Base-by-base conservation (phyloP, 2,329 filamentous ascomycete genomes). In the Pseudogymnoascus sp. region DNA sequence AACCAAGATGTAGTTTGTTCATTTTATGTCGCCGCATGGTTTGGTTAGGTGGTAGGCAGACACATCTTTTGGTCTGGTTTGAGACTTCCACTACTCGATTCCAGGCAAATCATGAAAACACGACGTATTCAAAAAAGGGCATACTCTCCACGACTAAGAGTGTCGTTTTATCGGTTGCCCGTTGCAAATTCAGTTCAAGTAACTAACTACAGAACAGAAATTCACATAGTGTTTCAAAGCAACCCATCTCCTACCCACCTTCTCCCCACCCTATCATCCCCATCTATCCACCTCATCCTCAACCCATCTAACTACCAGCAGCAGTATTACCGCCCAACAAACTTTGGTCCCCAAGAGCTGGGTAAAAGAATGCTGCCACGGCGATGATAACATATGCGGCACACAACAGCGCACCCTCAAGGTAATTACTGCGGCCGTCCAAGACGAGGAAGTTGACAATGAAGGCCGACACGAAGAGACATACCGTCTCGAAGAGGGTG, bases 391-490 rank as follows among this genome's bases (percentile, higher is more conserved):
- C 76, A 71, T 89, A 89, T 3, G 85, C 84, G 0, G 86, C 82
- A 67, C 85, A 86, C 28, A 90, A 73, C 43, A 90, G 72, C 1
- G 87, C 87, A 12, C 91, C 91, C 76, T 96, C 91, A 11, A 96
- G 83, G 70, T 95, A 96, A 72, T 96, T 96, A 73, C 88, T 91
- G 73, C 91, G 83, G 9, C 91, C 91, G 70, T 96, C 91, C 65
- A 93, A 79, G 59, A 96, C 91, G 64, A 96, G 77, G 72, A 95
- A 96, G 76, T 93, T 95, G 75, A 93, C 90, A 66, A 96, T 91
- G 67, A 96, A 87, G 6, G 91, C 87, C 60, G 86, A 89, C 60
- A 93, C 85, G 75, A 96, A 96, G 70, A 96, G 83, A 63, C 88
- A 90, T 21, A 95, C 89, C 0, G 91, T 96, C 81, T 96, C 91